Conservation (phyloP, 352 stramenopile species). For the Pythium myriotylum region DNA sequence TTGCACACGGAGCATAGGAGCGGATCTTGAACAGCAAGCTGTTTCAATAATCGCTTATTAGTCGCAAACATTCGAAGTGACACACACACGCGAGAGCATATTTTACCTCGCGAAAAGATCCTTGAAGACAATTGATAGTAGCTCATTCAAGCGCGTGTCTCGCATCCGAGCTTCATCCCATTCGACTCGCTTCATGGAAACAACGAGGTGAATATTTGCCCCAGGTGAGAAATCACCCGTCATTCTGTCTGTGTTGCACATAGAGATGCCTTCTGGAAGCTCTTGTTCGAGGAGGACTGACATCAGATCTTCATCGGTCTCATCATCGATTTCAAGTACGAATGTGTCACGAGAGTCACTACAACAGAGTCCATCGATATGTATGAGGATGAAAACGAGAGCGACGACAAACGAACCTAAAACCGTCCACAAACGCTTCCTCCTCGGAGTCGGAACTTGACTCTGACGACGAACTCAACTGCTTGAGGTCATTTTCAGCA, state of each 20-base stretch:
- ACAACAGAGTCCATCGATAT: background rate
- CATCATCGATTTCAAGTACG: conserved; percentile 91
- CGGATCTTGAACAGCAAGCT: conserved; percentile 76
- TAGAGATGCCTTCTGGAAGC: conserved; percentile 83
- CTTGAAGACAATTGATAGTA: conserved; percentile 85
- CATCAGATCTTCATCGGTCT: conserved; percentile 93
- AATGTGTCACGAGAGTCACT: conserved; percentile 88
- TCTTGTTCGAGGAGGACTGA: conserved; percentile 89
- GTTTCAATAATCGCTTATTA: background rate
- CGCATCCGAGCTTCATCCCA: conserved; percentile 89
- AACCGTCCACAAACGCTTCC: conserved; percentile 74
- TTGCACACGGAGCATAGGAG: conserved; percentile 78
- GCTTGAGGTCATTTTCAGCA: conserved; percentile 56
- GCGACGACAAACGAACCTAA: conserved; percentile 32
- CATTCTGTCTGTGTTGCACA: conserved; percentile 85
- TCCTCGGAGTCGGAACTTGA: conserved; percentile 86
- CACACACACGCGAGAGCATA: background rate
- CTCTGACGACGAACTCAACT: conserved; percentile 69
- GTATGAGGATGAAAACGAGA: background rate
- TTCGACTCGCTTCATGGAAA: conserved; percentile 87
- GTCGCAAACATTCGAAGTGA: background rate
- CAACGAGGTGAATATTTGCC: conserved; percentile 83
- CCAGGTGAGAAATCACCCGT: conserved; percentile 67
- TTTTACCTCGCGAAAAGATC: conserved; percentile 80
- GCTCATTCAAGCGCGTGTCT: conserved; percentile 81